These are phyloP conservation scores for Escovopsis weberi DNA, from an alignment of 2,329 filamentous ascomycete genomes.

Conservation along the genomic window DNA sequence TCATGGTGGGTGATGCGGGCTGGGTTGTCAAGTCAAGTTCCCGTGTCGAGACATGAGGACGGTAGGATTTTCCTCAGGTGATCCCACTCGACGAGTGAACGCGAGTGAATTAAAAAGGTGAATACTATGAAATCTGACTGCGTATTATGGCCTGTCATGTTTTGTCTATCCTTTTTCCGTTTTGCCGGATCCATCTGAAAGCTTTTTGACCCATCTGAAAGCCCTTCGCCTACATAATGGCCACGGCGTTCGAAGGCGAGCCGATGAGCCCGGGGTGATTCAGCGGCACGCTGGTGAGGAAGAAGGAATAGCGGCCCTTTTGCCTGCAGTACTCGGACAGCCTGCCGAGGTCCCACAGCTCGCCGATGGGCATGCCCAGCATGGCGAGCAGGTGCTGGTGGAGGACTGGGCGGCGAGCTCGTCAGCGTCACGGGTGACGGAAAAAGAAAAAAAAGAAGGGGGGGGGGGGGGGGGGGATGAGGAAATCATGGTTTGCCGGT, in stretches of 20 bases:
- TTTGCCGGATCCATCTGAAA: no score
- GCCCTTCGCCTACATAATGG: constrained; percentile 22
- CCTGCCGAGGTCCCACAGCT: constrained; percentile 40
- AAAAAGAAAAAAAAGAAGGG: not conserved
- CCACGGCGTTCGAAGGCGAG: constrained; percentile 33
- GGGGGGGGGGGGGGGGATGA: not conserved
- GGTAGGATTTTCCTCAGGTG: no score
- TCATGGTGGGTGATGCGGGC: no score
- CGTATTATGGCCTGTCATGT: no score
- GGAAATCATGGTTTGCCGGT: not conserved
- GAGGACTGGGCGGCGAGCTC: constrained; percentile 18
- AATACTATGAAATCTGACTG: no score
- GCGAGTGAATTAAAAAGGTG: no score
- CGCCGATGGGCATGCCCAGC: constrained; percentile 40
- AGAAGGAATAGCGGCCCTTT: constrained; percentile 41
- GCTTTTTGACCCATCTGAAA: no score
- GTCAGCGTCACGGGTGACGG: not conserved
- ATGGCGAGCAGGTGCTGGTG: constrained; percentile 34
- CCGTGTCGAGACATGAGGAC: no score
- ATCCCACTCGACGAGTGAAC: no score
- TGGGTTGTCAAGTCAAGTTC: no score
- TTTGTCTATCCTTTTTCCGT: no score
- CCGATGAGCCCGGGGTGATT: constrained; percentile 39
- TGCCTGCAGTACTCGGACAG: constrained; percentile 37
- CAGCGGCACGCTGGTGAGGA: constrained; percentile 44